A percentile compares a stretch with the other conserved stretches of the same genome.
phyloP scores from a whole-genome alignment of 495 filamentous ascomycete species.

The Penicillium macrosclerotiorum region DNA sequence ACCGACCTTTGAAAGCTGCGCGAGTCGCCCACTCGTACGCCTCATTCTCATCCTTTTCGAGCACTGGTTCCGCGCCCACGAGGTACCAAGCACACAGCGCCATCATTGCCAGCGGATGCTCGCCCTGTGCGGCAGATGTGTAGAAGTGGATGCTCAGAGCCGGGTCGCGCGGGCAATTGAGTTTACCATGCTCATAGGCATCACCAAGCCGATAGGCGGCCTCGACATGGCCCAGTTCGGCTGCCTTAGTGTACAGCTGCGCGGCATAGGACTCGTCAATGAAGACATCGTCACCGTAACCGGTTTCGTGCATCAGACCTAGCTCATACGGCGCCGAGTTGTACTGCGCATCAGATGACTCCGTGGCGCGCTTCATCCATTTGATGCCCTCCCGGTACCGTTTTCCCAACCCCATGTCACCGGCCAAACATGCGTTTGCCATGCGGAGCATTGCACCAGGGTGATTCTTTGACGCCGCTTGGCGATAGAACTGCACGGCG shows the following conservation, averaged over 20 bases:
- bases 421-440: slow-evolving; percentile 82
- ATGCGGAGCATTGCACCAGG: slow-evolving; percentile 92
- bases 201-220: slow-evolving; percentile 88
- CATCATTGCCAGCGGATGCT: slow-evolving; percentile 94
- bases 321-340: slow-evolving; percentile 91
- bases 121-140: slow-evolving; percentile 80
- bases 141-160: slow-evolving; percentile 97
- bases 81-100: slow-evolving; percentile 98
- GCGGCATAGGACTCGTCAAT: slow-evolving; percentile 85
- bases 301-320: slow-evolving; percentile 79
- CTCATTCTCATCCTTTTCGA: slow-evolving; percentile 93
- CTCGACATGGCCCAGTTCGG: slow-evolving; percentile 84
- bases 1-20: slow-evolving; percentile 51
- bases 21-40: slow-evolving; percentile 93
- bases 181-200: slow-evolving; percentile 89
- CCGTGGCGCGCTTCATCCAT: slow-evolving; percentile 92
- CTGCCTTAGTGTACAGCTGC: slow-evolving; percentile 90
- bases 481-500: slow-evolving; percentile 89
- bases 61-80: slow-evolving; percentile 86
- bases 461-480: slow-evolving; percentile 87
- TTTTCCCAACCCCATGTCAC: slow-evolving; percentile 80
- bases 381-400: slow-evolving; percentile 91
- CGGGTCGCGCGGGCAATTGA: slow-evolving; percentile 85
- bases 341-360: slow-evolving; percentile 86
- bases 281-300: slow-evolving; percentile 91